phyloP scores from a whole-genome alignment of 176 grass and related monocot genomes.

The Aegilops tauschii region DNA sequence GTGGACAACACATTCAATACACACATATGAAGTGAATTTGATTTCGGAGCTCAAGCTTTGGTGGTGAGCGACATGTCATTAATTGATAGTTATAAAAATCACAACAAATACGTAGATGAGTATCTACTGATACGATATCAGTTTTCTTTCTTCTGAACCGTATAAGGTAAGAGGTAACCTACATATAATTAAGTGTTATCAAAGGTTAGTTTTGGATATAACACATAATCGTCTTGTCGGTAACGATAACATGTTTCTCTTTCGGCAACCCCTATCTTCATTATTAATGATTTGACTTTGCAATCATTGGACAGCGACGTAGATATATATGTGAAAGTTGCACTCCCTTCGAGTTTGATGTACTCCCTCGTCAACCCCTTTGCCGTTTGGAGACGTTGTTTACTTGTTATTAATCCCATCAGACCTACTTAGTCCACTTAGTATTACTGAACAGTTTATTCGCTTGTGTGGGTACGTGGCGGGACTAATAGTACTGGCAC shows the following conservation, averaged over 20 bases:
- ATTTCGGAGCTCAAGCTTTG: background rate
- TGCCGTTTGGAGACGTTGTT: background rate
- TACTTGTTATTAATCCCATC: background rate
- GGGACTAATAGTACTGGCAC: background rate
- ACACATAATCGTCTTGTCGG: too few relatives aligned
- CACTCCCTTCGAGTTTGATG: background rate
- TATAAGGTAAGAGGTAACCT: too few relatives aligned
- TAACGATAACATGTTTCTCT: background rate
- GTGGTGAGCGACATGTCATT: background rate
- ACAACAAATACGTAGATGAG: background rate
- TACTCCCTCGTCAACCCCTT: too few relatives aligned
- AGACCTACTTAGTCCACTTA: background rate
- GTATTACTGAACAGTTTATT: background rate
- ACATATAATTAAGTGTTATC: too few relatives aligned
- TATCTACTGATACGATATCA: background rate
- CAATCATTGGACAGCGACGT: background rate
- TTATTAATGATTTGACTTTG: constrained; percentile 22
- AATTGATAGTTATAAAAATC: background rate
- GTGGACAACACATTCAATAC: too few relatives aligned
- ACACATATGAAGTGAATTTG: too few relatives aligned
- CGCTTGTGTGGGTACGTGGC: too few relatives aligned
- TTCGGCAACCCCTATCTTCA: background rate
- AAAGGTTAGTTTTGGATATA: too few relatives aligned
- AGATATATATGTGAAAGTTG: background rate
- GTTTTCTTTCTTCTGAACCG: background rate